phyloP scores from a whole-genome alignment of 257 asterid species.

The Handroanthus guayacan region DNA sequence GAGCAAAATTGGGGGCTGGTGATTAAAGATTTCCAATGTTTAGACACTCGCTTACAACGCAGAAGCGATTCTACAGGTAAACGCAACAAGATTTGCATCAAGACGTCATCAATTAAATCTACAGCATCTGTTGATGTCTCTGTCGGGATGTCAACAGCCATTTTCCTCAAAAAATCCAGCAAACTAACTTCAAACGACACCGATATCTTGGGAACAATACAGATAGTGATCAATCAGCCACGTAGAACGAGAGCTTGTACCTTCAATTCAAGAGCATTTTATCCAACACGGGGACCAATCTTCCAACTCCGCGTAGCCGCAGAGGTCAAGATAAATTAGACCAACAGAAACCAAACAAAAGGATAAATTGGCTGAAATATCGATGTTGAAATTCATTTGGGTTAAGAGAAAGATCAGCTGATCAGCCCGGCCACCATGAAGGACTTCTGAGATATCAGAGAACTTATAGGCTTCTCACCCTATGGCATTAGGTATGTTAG shows the following conservation, averaged over 20 bases:
- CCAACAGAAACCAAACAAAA: neutral
- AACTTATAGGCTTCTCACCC: too few species aligned
- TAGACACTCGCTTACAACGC: constrained; percentile 45
- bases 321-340: neutral
- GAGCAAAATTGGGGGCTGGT: constrained; percentile 30
- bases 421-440: neutral
- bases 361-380: neutral
- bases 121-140: neutral
- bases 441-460: too few species aligned
- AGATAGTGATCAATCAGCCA: neutral
- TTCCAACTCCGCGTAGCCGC: too few species aligned
- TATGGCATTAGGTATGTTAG: too few species aligned
- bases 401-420: neutral
- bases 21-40: constrained; percentile 46
- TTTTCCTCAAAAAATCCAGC: neutral
- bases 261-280: too few species aligned
- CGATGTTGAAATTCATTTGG: neutral
- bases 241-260: too few species aligned
- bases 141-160: neutral
- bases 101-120: neutral
- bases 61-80: constrained; percentile 35
- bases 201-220: neutral
- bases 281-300: too few species aligned
- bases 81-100: constrained; percentile 7
- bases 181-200: too few species aligned